Conservation (phyloP, 495 filamentous ascomycete species). For the Xylaria acuta region DNA sequence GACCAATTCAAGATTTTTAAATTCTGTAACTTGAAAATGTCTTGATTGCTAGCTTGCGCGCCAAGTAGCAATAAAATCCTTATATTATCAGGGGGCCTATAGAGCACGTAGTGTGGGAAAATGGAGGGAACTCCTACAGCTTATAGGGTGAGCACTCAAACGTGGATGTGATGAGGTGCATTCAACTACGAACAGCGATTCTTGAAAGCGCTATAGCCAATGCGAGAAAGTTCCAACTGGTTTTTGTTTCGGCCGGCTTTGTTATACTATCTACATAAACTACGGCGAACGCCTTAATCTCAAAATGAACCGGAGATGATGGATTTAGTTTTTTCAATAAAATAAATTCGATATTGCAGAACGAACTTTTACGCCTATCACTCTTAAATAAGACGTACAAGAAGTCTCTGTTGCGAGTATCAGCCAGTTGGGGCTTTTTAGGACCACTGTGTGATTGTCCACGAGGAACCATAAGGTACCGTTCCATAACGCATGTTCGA, state of each 20-base stretch:
- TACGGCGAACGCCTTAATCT: too few species aligned
- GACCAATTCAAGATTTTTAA: constrained; percentile 31
- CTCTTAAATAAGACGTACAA: background rate
- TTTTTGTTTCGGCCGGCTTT: too few species aligned
- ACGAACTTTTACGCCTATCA: too few species aligned
- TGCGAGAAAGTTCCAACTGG: too few species aligned
- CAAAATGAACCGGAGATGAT: too few species aligned
- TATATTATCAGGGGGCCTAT: background rate
- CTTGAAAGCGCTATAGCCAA: background rate
- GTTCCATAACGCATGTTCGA: background rate
- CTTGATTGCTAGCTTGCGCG: background rate
- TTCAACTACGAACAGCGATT: background rate
- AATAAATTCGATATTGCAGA: too few species aligned
- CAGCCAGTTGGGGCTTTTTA: background rate
- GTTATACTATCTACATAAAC: too few species aligned
- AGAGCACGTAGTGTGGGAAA: background rate
- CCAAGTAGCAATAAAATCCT: background rate
- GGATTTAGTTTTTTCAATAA: too few species aligned
- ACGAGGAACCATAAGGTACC: background rate
- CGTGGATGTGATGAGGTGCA: background rate
- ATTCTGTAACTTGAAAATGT: background rate
- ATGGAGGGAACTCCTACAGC: background rate
- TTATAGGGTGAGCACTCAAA: background rate
- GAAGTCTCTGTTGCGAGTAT: background rate
- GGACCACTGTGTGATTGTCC: background rate